Evolutionary conservation across 2,329 filamentous ascomycete species (phyloP).

Genomic region (Cladosporium sp.): DNA sequence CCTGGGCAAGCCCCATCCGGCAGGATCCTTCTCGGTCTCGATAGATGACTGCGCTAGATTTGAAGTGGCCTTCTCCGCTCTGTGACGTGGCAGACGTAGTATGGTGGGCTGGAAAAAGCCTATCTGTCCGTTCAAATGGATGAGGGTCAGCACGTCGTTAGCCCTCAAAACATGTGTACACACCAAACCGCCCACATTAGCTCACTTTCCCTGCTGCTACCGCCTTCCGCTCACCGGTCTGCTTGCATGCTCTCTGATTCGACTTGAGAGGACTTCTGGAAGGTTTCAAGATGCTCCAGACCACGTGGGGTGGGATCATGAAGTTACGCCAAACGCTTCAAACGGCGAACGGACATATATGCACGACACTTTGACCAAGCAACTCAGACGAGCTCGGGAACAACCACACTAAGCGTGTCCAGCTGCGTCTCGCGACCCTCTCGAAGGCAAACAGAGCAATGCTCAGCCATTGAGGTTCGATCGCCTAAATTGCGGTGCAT

Average conservation of each 20-base stretch:
- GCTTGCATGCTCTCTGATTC: conserved; percentile 8
- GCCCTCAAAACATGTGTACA: conserved; percentile 15
- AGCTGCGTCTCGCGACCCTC: conserved; percentile 10
- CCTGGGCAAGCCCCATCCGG: conserved; percentile 42
- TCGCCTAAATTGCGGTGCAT: conserved; percentile 24
- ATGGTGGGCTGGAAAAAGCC: conserved; percentile 38
- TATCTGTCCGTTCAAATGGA: conserved; percentile 20
- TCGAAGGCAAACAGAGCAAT: conserved; percentile 10
- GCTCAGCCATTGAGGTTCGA: conserved; percentile 15
- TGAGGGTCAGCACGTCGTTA: conserved; percentile 15
- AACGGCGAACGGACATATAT: conserved; percentile 11
- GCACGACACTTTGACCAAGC: conserved; percentile 9
- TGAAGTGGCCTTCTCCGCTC: conserved; percentile 52
- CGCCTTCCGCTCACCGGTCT: conserved; percentile 19
- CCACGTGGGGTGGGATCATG: background rate
- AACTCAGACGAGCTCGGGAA: conserved; percentile 11
- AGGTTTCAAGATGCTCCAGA: conserved; percentile 2
- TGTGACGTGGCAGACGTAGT: conserved; percentile 53
- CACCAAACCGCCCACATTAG: conserved; percentile 8
- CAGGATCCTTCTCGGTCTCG: conserved; percentile 22
- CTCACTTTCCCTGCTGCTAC: background rate
- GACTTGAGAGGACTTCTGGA: conserved; percentile 9
- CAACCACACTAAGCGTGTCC: conserved; percentile 8
- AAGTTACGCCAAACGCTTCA: conserved; percentile 7
- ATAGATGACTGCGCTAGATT: conserved; percentile 46